A percentile compares a stretch with the other conserved stretches of the same genome.
Evolutionary conservation across 805 yeast genomes (phyloP).

Genomic region (Wickerhamiella vanderwaltii): DNA sequence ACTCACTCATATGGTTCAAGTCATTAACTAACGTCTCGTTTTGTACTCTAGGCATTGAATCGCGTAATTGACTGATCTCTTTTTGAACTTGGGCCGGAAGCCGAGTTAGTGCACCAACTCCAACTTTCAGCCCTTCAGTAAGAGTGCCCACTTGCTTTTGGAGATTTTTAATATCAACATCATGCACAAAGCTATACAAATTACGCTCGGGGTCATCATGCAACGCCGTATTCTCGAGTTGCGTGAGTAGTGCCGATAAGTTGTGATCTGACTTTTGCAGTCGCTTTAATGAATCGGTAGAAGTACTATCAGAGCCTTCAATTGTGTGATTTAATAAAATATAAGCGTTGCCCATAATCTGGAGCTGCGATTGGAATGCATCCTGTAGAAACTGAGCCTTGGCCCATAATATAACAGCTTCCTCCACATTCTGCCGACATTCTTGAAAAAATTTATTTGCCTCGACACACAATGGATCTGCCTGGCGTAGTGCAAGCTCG

Average conservation of each 20-base stretch:
- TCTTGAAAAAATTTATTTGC: slow-evolving; percentile 33
- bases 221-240: slow-evolving; percentile 15
- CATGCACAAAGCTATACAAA: slow-evolving; percentile 19
- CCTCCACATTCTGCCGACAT: slow-evolving; percentile 26
- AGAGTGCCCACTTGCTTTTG: slow-evolving; percentile 12
- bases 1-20: slow-evolving; percentile 16
- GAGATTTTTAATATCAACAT: slow-evolving; percentile 15
- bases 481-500: slow-evolving; percentile 35
- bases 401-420: slow-evolving; percentile 34
- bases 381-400: slow-evolving; percentile 35
- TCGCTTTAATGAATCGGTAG: slow-evolving; percentile 11
- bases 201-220: slow-evolving; percentile 12
- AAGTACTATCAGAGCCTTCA: slow-evolving; percentile 16
- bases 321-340: slow-evolving; percentile 23
- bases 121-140: slow-evolving; percentile 11
- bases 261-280: slow-evolving; percentile 13
- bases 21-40: slow-evolving; percentile 26
- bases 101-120: slow-evolving; percentile 11
- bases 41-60: slow-evolving; percentile 14
- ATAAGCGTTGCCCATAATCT: slow-evolving; percentile 27
- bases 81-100: slow-evolving; percentile 16
- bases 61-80: slow-evolving; percentile 15
- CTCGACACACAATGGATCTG: slow-evolving; percentile 40
- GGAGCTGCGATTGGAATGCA: slow-evolving; percentile 38
- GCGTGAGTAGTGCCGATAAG: slow-evolving; percentile 16